Percentiles rank a stretch among this genome's conserved stretches.
These are phyloP conservation scores for Fusarium sp. DNA, from an alignment of 2,329 filamentous ascomycete species.

Conservation along the genomic window DNA sequence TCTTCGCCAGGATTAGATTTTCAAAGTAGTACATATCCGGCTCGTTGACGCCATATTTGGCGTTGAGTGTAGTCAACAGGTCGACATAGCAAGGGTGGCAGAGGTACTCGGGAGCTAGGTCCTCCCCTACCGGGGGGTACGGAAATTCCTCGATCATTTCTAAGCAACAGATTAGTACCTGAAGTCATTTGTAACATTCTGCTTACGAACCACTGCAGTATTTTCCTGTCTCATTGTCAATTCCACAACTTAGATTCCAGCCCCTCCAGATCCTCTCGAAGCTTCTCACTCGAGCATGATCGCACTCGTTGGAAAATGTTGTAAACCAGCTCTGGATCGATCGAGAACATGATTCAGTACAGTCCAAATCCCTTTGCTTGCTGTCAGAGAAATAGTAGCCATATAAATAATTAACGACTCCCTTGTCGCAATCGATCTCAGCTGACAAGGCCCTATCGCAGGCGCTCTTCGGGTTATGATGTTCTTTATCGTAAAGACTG, in stretches of 20 bases:
- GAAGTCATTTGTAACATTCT: not conserved
- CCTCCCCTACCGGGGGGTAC: too few species aligned
- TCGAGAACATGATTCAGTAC: not conserved
- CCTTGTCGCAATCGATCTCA: not conserved
- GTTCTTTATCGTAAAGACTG: not conserved
- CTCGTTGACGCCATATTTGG: not conserved
- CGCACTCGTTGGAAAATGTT: not conserved
- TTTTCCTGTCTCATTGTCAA: rapidly evolving
- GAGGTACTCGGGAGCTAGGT: not conserved
- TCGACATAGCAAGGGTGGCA: not conserved
- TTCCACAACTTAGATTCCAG: not conserved
- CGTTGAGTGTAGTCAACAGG: not conserved
- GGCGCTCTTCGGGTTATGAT: not conserved
- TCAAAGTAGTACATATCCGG: not conserved
- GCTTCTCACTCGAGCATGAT: not conserved
- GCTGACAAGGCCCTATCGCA: not conserved
- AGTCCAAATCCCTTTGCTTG: too few species aligned
- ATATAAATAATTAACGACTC: too few species aligned
- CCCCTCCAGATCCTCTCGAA: rapidly evolving
- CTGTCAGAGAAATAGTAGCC: too few species aligned
- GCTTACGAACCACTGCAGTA: not conserved
- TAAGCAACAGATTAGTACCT: not conserved
- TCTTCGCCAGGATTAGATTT: not conserved
- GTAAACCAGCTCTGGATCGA: not conserved
- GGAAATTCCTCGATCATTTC: not conserved